Conservation (phyloP, 2,329 filamentous ascomycete genomes). For the Hirsutella thompsonii region DNA sequence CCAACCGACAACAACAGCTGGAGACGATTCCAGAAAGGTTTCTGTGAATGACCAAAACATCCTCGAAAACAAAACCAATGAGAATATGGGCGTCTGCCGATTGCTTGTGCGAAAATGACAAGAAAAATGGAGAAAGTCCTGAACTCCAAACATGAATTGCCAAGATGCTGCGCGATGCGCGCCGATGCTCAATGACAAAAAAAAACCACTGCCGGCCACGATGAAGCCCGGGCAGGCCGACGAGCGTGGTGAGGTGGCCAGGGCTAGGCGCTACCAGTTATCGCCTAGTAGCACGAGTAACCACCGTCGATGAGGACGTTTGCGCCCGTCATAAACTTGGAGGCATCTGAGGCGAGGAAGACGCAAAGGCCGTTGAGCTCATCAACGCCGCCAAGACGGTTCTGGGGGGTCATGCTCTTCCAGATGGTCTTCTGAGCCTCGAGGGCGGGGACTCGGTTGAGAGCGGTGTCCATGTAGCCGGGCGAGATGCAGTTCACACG, state of each 20-base stretch:
- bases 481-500: slow-evolving; percentile 77
- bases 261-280: too few species aligned
- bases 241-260: neutral
- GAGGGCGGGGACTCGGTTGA: slow-evolving; percentile 66
- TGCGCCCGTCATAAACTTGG: slow-evolving; percentile 64
- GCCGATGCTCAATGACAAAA: neutral
- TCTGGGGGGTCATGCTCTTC: slow-evolving; percentile 61
- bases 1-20: too few species aligned
- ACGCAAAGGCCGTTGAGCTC: slow-evolving; percentile 69
- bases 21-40: too few species aligned
- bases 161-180: slow-evolving; percentile 1
- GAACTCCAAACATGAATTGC: slow-evolving; percentile 5
- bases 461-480: slow-evolving; percentile 76
- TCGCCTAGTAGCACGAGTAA: slow-evolving; percentile 46
- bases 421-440: slow-evolving; percentile 76
- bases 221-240: neutral
- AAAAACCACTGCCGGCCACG: neutral
- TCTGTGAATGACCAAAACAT: too few species aligned
- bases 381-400: slow-evolving; percentile 57
- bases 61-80: neutral
- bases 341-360: slow-evolving; percentile 62
- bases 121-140: slow-evolving; percentile 1
- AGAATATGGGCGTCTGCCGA: neutral
- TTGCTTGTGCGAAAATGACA: neutral
- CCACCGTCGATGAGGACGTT: slow-evolving; percentile 62